These are phyloP conservation scores for Fusarium pseudocircinatum DNA, from an alignment of 2,329 filamentous ascomycete species.

Conservation along the genomic window DNA sequence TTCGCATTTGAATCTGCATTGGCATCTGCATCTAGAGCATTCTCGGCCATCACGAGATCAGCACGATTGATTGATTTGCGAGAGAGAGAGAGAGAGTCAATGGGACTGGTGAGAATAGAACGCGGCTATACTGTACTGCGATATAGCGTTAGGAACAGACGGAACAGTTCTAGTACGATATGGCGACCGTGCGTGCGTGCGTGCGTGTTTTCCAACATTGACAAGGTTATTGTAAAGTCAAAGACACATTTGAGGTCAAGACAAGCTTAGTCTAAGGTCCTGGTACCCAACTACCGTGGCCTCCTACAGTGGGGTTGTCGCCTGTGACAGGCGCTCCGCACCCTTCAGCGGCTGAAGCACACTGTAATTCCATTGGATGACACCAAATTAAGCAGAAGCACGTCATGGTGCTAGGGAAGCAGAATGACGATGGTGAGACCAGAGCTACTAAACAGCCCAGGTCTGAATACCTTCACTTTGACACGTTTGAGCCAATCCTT, in stretches of 20 bases:
- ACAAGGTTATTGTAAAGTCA: background rate
- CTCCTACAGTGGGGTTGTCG: conserved; percentile 5
- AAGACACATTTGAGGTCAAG: conserved; percentile 9
- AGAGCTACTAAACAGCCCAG: background rate
- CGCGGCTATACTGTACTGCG: background rate
- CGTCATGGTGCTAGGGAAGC: background rate
- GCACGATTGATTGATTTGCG: conserved; percentile 6
- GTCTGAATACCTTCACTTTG: conserved; percentile 8
- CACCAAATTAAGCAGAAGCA: conserved; percentile 15
- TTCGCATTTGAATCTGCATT: background rate
- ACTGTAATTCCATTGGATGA: background rate
- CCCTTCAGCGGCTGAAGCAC: background rate
- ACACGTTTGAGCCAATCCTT: too few species aligned
- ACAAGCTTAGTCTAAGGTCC: conserved; percentile 4
- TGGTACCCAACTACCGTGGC: background rate
- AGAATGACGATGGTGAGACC: background rate
- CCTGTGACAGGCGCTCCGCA: background rate
- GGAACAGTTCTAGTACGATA: background rate
- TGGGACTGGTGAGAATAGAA: background rate
- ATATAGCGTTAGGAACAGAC: background rate
- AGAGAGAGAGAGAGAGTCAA: background rate
- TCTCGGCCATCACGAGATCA: conserved; percentile 9
- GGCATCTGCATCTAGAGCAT: conserved; percentile 10
- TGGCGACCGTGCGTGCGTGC: background rate
- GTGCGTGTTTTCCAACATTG: background rate